Conservation (phyloP, 1,284 basidiomycete species). For the Pyrrhoderma lamaoense region DNA sequence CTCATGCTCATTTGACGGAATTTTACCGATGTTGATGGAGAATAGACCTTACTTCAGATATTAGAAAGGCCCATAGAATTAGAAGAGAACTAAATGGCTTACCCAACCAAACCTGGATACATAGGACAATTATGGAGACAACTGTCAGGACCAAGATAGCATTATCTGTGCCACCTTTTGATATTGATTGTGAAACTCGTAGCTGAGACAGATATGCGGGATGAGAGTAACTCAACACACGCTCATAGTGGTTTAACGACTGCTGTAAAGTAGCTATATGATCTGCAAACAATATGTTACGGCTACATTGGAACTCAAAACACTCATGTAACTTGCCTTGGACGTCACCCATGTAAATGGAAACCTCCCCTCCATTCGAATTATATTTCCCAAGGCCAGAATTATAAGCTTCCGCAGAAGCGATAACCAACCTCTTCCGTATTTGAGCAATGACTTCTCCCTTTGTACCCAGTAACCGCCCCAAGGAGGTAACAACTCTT, state of each 20-base stretch:
- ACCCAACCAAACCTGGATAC: constrained; percentile 63
- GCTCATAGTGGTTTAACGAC: constrained; percentile 83
- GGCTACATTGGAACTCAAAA: neutral
- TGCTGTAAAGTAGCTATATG: constrained; percentile 88
- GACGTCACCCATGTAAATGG: constrained; percentile 88
- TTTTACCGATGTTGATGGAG: constrained; percentile 48
- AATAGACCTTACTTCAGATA: constrained; percentile 52
- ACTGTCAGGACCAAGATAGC: constrained; percentile 62
- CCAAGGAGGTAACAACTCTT: constrained; percentile 76
- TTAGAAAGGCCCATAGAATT: constrained; percentile 12
- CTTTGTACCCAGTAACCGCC: constrained; percentile 74
- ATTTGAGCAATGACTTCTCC: constrained; percentile 78
- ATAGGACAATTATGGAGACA: constrained; percentile 65
- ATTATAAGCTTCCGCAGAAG: constrained; percentile 4
- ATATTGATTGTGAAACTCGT: constrained; percentile 51
- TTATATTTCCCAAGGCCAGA: neutral
- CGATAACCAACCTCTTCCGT: constrained; percentile 58
- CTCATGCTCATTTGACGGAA: constrained; percentile 32
- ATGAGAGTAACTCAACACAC: constrained; percentile 82
- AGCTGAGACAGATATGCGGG: constrained; percentile 80
- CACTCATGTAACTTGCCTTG: constrained; percentile 51
- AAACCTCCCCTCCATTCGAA: constrained; percentile 45
- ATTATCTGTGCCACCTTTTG: constrained; percentile 59
- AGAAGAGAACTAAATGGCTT: constrained; percentile 19
- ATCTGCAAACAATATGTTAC: constrained; percentile 41